Evolutionary conservation across 192 early-diverging fungal species (phyloP), one percentile per base, ranked within the genome.

Genomic region (Podila epicladia): DNA sequence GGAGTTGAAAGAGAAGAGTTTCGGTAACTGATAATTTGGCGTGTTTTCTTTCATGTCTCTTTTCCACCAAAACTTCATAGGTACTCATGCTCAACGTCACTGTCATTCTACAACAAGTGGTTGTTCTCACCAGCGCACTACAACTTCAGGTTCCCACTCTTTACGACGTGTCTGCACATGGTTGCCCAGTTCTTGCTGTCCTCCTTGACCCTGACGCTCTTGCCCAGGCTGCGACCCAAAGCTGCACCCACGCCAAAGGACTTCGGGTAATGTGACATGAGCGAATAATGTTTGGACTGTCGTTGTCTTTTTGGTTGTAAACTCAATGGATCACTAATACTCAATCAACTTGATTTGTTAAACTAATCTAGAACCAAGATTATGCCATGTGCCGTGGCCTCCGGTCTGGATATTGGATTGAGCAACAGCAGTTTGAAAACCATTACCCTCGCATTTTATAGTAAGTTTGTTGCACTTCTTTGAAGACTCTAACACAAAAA

Each of bases 81-180:
- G 77, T 80, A 80, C 38, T 67, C 65, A 0, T 73, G 66, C 58
- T 80, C 97, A 2, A 90, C 95, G 0, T 70, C 89, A 9, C 85
- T 98, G 31, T 92, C 92, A 2, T 86, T 97, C 4, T 98, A 96
- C 84, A 98, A 98, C 90, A 96, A 94, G 65, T 98, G 95, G 95
- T 86, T 98, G 67, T 97, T 98, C 85, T 93, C 94, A 32, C 75
- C 87, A 33, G 86, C 89, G 1, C 89, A 95, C 72, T 88, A 94
- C 67, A 89, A 95, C 84, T 97, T 97, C 83, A 86, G 82, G 32
- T 97, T 91, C 68, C 97, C 97, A 35, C 85, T 98, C 7, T 94
- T 98, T 84, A 94, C 94, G 37, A 93, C 94, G 49, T 88, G 87
- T 59, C 72, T 93, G 13, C 97, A 98, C 67, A 96, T 94, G 93